Conservation (phyloP, 805 yeast genomes). For the Hanseniaspora opuntiae region DNA sequence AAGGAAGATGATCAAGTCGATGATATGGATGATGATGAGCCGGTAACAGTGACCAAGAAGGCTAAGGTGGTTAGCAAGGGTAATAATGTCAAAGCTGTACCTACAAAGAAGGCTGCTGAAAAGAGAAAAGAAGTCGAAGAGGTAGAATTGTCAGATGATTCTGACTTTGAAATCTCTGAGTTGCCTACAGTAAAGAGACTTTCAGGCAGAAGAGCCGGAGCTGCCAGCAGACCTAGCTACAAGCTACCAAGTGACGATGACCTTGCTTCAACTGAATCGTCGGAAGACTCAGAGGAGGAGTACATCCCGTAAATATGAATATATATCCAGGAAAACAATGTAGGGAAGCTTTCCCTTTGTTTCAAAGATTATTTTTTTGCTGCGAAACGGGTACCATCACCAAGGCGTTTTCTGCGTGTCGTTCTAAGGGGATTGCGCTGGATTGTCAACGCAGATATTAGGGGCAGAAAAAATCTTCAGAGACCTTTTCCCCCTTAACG, state of each 20-base stretch:
- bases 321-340: neutral
- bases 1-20: slow-evolving; percentile 12
- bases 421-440: too few relatives aligned
- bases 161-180: slow-evolving; percentile 9
- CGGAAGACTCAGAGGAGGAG: slow-evolving; percentile 17
- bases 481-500: too few relatives aligned
- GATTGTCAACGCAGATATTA: too few relatives aligned
- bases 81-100: neutral
- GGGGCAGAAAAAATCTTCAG: too few relatives aligned
- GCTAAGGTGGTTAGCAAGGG: slow-evolving; percentile 15
- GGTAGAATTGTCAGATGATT: slow-evolving; percentile 13
- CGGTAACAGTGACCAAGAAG: slow-evolving; percentile 18
- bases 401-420: too few relatives aligned
- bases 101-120: neutral
- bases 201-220: slow-evolving; percentile 15
- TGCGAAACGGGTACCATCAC: too few relatives aligned
- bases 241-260: slow-evolving; percentile 19
- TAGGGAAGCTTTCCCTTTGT: neutral
- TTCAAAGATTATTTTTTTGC: neutral
- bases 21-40: slow-evolving; percentile 16
- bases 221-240: slow-evolving; percentile 21
- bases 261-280: slow-evolving; percentile 16
- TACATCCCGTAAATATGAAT: neutral
- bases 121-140: slow-evolving; percentile 12
- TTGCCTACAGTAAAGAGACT: slow-evolving; percentile 15